A percentile compares a stretch with the other conserved stretches of the same genome.
Conservation (phyloP, 306 rosid species). For the Adenanthera pavonina region DNA sequence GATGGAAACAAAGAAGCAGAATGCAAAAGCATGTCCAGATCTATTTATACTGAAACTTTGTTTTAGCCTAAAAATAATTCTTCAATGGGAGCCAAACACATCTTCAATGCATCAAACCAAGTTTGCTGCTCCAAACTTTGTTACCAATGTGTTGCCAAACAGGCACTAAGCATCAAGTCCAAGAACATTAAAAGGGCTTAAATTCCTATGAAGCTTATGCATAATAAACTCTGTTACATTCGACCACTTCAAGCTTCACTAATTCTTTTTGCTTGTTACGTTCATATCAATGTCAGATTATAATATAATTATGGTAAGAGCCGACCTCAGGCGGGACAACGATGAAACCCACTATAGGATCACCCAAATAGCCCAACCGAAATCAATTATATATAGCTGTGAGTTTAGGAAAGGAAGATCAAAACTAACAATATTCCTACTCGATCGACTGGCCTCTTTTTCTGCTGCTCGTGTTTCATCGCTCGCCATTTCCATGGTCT, state of each 20-base stretch:
- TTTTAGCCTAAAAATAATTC: too few species aligned
- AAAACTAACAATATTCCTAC: neutral
- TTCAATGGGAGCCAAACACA: too few species aligned
- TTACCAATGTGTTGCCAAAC: too few species aligned
- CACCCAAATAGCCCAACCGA: neutral
- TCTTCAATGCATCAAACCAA: too few species aligned
- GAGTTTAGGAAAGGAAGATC: neutral
- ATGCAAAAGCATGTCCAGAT: too few species aligned
- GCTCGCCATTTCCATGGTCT: neutral
- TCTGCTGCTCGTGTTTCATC: neutral
- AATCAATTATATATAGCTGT: neutral
- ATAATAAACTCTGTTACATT: neutral
- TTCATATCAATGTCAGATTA: neutral
- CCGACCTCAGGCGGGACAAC: neutral
- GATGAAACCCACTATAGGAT: neutral
- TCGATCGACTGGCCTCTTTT: neutral
- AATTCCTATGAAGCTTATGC: too few species aligned
- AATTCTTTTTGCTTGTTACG: neutral
- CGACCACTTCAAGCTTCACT: neutral
- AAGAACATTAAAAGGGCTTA: too few species aligned
- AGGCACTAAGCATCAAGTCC: too few species aligned
- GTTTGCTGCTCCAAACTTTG: too few species aligned
- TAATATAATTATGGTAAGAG: neutral
- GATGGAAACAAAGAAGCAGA: too few species aligned
- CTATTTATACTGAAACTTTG: too few species aligned